phyloP scores from a whole-genome alignment of 495 filamentous ascomycete species.

The Penicillium maclennaniae region DNA sequence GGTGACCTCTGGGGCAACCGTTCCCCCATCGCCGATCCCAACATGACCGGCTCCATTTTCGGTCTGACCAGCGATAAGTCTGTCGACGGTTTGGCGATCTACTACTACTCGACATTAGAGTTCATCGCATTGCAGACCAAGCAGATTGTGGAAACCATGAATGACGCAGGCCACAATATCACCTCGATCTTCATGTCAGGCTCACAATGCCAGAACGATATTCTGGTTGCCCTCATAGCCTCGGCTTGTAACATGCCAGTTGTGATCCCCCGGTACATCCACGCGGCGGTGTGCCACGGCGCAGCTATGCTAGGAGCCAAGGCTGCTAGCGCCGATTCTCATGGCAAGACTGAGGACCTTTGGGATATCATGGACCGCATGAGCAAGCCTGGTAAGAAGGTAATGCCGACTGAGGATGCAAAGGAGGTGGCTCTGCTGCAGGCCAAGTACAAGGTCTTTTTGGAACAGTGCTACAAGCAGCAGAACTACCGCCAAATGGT shows the following conservation, averaged over 20 bases:
- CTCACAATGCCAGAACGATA: constrained; percentile 90
- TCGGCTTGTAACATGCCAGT: constrained; percentile 89
- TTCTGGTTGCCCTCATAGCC: constrained; percentile 86
- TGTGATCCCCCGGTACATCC: constrained; percentile 82
- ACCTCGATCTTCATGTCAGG: constrained; percentile 97
- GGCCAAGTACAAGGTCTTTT: constrained; percentile 75
- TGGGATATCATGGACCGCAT: constrained; percentile 98
- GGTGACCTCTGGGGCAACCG: constrained; percentile 98
- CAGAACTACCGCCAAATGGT: constrained; percentile 59
- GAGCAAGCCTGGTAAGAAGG: constrained; percentile 85
- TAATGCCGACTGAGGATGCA: constrained; percentile 63
- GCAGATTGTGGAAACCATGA: constrained; percentile 94
- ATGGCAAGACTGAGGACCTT: constrained; percentile 78
- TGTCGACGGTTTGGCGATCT: constrained; percentile 78
- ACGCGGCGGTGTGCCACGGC: constrained; percentile 94
- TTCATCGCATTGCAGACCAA: constrained; percentile 95
- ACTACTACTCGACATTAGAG: constrained; percentile 89
- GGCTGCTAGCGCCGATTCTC: constrained; percentile 70
- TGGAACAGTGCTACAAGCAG: constrained; percentile 62
- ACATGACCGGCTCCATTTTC: constrained; percentile 84
- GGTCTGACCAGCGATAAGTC: constrained; percentile 81
- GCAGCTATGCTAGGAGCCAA: constrained; percentile 97
- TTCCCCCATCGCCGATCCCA: constrained; percentile 84
- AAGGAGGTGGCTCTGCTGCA: constrained; percentile 74
- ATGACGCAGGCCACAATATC: constrained; percentile 76